phyloP scores from a whole-genome alignment of 108 stramenopile species.

The Seminavis robusta region DNA sequence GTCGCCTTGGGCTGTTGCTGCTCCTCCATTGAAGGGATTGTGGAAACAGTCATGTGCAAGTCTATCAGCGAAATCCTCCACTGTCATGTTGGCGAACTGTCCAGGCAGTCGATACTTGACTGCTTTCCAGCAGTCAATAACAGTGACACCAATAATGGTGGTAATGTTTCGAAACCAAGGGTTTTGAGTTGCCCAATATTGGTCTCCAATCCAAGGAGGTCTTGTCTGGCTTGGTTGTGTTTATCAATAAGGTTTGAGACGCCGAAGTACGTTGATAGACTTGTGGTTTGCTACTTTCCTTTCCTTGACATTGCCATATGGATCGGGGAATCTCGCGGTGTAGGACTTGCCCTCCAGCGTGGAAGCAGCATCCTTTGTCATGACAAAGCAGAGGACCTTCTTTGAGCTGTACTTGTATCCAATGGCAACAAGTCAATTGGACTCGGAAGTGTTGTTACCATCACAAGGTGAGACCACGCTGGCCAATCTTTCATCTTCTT shows the following conservation, averaged over 20 bases:
- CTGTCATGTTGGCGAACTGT: too few species aligned
- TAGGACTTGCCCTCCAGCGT: too few species aligned
- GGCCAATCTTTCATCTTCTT: constrained; percentile 7
- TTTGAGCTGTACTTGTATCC: constrained; percentile 14
- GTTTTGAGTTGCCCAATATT: constrained; percentile 21
- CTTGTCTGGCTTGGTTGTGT: constrained; percentile 24
- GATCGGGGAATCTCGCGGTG: too few species aligned
- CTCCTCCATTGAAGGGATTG: too few species aligned
- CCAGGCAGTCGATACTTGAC: too few species aligned
- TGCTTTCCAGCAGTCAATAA: too few species aligned
- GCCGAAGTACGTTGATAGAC: constrained; percentile 1
- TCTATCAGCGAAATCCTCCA: too few species aligned
- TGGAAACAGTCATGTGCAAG: too few species aligned
- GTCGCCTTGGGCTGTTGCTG: too few species aligned
- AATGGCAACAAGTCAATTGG: constrained; percentile 4
- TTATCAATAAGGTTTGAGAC: constrained; percentile 9
- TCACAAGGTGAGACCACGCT: constrained; percentile 11
- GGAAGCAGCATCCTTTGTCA: background rate
- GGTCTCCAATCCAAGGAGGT: constrained; percentile 13
- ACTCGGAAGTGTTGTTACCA: constrained; percentile 5
- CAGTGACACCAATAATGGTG: constrained; percentile 23
- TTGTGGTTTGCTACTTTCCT: constrained; percentile 1
- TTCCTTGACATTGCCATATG: too few species aligned
- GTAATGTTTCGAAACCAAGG: constrained; percentile 16
- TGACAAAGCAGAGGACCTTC: background rate